Evolutionary conservation across 2,329 filamentous ascomycete species (phyloP), one percentile per base, ranked within the genome.

Genomic region (Colletotrichum truncatum): DNA sequence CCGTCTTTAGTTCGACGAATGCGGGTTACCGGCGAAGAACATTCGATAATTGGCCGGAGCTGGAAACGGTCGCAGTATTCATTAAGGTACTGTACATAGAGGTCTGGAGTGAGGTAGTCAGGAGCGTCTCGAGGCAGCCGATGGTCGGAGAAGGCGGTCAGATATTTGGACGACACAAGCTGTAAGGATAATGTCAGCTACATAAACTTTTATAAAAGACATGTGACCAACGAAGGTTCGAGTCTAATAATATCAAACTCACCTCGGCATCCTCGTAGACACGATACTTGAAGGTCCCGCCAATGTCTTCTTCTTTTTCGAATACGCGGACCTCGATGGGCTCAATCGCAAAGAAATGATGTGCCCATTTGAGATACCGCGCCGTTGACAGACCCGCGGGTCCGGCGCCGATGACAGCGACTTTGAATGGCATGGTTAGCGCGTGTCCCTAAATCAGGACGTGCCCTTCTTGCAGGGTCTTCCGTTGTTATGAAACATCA

Each of bases 61-160:
- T 69, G 63, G 68, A 82, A 84, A 1, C 74, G 67, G 7, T 71
- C 73, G 25, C 73, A 75, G 48, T 85, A 85, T 23, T 71, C 72
- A 6, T 76, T 72, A 9, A 85, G 79, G 57, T 85, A 84, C 18
- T 74, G 54, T n/a, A 81, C 74, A 64, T 83, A 84, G 2, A 71
- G 68, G 9, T 73, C 65, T 0, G 79, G 76, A 6, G 76, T 77
- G 12, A 84, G 68, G 65, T 84, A 85, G 68, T 84, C 82, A 12
- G 81, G 77, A 2, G 75, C 76, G 12, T 81, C 75, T 2, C 73
- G 56, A 2, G 79, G 74, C 4, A 81, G 75, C 2, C 82, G 78
- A 61, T 82, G 82, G 67, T 85, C 82, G 4, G 82, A 85, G 67
- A 85, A 85, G 28, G 79, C 73, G 0, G 82, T 85, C 10, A 86